phyloP scores from a whole-genome alignment of 345 rosid species.

The Eucalyptus regnans region DNA sequence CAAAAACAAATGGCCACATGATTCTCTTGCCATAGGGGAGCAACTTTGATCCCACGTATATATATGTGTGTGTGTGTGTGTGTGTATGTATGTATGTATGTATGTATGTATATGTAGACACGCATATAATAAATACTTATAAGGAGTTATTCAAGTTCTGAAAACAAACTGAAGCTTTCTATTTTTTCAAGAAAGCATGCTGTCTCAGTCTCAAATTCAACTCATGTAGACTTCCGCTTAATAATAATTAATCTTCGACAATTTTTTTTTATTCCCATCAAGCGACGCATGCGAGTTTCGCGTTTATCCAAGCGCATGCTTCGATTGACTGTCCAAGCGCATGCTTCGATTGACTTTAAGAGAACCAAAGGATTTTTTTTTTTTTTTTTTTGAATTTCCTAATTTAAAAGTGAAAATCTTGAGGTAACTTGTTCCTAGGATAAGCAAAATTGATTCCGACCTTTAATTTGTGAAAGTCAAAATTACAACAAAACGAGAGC shows the following conservation, averaged over 20 bases:
- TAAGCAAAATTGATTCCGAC: neutral
- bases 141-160: neutral
- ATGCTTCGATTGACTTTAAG: neutral
- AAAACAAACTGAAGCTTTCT: neutral
- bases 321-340: neutral
- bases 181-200: neutral
- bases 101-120: no score
- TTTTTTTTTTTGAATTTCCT: neutral
- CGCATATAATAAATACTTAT: neutral
- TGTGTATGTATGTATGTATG: no score
- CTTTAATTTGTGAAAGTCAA: neutral
- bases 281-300: neutral
- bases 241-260: neutral
- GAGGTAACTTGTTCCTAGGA: neutral
- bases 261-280: neutral
- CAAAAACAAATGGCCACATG: neutral
- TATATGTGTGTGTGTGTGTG: fast-evolving
- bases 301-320: neutral
- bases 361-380: neutral
- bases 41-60: neutral
- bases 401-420: neutral
- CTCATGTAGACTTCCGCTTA: neutral
- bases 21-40: neutral
- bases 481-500: neutral
- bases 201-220: neutral